A percentile compares a stretch with the other conserved stretches of the same genome.
These are phyloP conservation scores for Diaporthe velutina DNA, from an alignment of 2,329 filamentous ascomycete genomes.

Conservation along the genomic window DNA sequence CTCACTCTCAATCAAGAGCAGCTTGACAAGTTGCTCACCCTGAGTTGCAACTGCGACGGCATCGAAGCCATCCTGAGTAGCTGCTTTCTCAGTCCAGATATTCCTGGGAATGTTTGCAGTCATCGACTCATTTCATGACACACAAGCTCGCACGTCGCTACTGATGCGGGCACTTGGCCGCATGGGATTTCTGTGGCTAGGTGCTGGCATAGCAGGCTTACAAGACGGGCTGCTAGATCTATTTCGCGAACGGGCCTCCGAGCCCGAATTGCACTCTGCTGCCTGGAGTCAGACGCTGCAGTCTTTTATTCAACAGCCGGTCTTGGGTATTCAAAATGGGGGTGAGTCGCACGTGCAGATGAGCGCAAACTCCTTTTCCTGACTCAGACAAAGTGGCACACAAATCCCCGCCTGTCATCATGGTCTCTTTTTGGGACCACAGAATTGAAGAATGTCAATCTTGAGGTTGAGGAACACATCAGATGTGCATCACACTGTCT, in stretches of 20 bases:
- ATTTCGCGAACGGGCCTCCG: not conserved
- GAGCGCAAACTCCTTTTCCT: slow-evolving; percentile 17
- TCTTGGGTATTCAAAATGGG: not conserved
- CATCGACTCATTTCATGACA: not conserved
- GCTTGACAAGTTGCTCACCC: slow-evolving; percentile 8
- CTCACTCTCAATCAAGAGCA: not conserved
- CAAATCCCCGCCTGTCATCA: not conserved
- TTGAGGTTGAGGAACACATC: slow-evolving; percentile 9
- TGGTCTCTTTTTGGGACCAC: slow-evolving; percentile 4
- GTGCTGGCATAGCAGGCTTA: not conserved
- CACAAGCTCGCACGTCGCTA: not conserved
- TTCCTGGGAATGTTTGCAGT: not conserved
- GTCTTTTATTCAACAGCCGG: not conserved
- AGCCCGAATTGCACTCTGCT: not conserved
- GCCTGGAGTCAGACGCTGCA: slow-evolving; percentile 16
- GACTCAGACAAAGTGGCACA: not conserved
- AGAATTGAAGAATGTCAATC: not conserved
- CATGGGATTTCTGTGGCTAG: not conserved
- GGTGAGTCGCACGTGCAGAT: not conserved
- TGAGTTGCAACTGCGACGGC: not conserved
- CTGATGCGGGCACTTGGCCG: slow-evolving; percentile 4
- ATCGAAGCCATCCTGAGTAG: not conserved
- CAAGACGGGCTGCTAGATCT: not conserved
- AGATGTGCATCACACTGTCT: not conserved
- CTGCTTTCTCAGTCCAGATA: not conserved